Base-by-base conservation (phyloP, 768 basidiomycete species). In the Phlebiopsis gigantea region DNA sequence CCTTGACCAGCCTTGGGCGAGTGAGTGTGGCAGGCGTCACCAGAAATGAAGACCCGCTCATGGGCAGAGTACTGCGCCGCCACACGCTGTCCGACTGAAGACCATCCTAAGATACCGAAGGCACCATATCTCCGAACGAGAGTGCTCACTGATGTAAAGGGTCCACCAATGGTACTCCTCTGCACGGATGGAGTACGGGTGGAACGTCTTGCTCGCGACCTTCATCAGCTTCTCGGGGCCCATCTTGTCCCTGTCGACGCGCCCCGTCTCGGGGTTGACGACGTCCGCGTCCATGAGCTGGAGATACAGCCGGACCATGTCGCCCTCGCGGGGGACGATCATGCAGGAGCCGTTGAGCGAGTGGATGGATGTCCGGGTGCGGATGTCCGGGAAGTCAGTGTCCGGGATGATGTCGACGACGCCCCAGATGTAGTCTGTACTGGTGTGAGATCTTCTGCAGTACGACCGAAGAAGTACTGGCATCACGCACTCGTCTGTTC, bases 401-500 rank as follows among this genome's bases (percentile, higher is more conserved):
- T 71, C 70, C 1, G 80, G 78, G 6, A 76, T 58, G 31, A 75
- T 71, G 65, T 82, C 91, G 19, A 91, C 70, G 2, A 93, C 90
- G 2, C 91, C 91, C 91, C 91, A 93, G 19, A 92, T 77, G 56
- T 80, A 86, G 50, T 91, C 84, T 71, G 75, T 22, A n/a, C 12
- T 10, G 3, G 2, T 12, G 12, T 17, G 17, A 39, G 34, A 39
- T 39, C 12, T 39, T n/a, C 12, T 9, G 17, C n/a, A n/a, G n/a
- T n/a, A n/a, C n/a, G 6, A 21, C 28, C 5, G n/a, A 30, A 30
- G 19, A 24, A 29, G 26, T 12, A 25, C n/a, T 28, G 24, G n/a
- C 9, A 17, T 42, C 25, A 54, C 53, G 21, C 8, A 71, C 77
- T 73, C 8, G 75, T 77, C 58, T 88, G 84, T 66, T 91, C 88